These are phyloP conservation scores for Cladobotryum mycophilum DNA, from an alignment of 2,329 filamentous ascomycete genomes.

Conservation along the genomic window DNA sequence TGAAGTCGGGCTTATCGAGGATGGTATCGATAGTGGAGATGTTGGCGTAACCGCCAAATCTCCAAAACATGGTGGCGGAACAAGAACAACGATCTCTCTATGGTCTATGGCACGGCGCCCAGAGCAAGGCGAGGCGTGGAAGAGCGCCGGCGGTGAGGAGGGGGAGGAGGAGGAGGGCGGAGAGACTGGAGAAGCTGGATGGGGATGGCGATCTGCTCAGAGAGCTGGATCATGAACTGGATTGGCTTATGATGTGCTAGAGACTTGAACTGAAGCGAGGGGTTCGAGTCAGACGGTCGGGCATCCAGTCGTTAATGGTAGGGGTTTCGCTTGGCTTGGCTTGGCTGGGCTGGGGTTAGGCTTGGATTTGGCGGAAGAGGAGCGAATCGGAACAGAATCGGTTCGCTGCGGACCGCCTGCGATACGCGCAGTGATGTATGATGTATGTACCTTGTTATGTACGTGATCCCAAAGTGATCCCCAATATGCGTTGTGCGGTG, in stretches of 20 bases:
- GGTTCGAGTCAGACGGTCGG: constrained; percentile 8
- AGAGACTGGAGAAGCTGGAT: not conserved
- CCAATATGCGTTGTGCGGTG: not conserved
- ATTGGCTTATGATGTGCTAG: constrained; percentile 6
- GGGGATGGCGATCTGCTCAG: constrained; percentile 6
- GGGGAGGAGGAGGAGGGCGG: constrained; percentile 13
- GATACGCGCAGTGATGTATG: no score
- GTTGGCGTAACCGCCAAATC: constrained; percentile 97
- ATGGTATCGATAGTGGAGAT: constrained; percentile 94
- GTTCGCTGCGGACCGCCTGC: no score
- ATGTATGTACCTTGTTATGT: not conserved
- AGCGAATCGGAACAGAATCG: no score
- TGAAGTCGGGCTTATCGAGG: constrained; percentile 93
- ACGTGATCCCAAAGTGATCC: not conserved
- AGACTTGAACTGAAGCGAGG: not conserved
- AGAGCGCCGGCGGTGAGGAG: constrained; percentile 25
- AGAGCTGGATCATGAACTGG: constrained; percentile 14
- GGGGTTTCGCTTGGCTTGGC: not conserved
- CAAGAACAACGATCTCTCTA: constrained; percentile 3
- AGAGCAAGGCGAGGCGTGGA: constrained; percentile 16
- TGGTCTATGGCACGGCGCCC: constrained; percentile 26
- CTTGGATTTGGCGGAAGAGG: no score
- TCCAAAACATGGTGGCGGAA: constrained; percentile 88
- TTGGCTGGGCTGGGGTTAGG: no score
- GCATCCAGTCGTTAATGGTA: constrained; percentile 1